These are phyloP conservation scores for Pseudogymnoascus sp. DNA, from an alignment of 2,329 filamentous ascomycete species.

Conservation along the genomic window DNA sequence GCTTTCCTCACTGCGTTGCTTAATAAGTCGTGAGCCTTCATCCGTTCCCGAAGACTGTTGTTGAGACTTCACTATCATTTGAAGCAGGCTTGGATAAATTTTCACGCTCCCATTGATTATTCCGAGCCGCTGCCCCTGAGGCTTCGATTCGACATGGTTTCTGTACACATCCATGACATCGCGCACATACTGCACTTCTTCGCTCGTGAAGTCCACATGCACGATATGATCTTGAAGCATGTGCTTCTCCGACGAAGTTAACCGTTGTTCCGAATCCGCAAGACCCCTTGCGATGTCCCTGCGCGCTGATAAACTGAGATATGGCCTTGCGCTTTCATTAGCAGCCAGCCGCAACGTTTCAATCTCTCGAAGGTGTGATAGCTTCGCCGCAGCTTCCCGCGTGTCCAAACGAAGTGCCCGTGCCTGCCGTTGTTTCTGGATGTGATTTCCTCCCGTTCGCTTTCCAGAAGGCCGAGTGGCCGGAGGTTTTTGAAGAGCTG, in stretches of 20 bases:
- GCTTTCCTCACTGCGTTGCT: background rate
- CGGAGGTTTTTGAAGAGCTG: background rate
- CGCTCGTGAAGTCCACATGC: slow-evolving; percentile 3
- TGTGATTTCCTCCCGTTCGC: background rate
- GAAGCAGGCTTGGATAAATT: background rate
- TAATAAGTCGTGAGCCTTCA: slow-evolving; percentile 3
- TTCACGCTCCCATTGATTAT: background rate
- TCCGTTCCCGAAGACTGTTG: slow-evolving; percentile 16
- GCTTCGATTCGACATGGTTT: background rate
- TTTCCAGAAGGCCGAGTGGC: background rate
- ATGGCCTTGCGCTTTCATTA: background rate
- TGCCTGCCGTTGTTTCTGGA: background rate
- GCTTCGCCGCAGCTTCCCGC: background rate
- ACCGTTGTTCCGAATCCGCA: background rate
- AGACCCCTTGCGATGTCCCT: slow-evolving; percentile 1
- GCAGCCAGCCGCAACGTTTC: background rate
- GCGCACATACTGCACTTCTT: background rate
- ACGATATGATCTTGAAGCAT: background rate
- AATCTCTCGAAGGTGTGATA: background rate
- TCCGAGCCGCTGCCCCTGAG: background rate
- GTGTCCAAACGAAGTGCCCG: background rate
- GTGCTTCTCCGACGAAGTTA: background rate
- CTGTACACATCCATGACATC: background rate
- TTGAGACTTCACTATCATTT: slow-evolving; percentile 7
- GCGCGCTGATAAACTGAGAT: background rate